Evolutionary conservation across 2,329 filamentous ascomycete species (phyloP), one percentile per base, ranked within the genome.

Genomic region (Colletotrichum neosansevieriae): DNA sequence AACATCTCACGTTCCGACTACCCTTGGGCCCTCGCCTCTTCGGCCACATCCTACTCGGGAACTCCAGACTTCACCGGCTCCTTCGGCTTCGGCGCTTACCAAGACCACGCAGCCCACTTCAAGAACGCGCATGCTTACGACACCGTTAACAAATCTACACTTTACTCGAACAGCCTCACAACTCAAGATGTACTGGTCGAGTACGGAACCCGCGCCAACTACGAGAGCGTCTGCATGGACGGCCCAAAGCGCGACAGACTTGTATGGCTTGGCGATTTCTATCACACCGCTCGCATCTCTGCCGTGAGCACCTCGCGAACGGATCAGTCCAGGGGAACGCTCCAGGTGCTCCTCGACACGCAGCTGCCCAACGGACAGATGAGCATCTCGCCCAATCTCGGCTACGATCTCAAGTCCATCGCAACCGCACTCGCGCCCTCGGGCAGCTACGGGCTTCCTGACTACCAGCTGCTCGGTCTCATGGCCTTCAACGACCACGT

Each of bases 221-320:
- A 74, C 2, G 71, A 72, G 5, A 70, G 74, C 13, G 77, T 76
- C 7, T 75, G 74, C 0, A 71, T 75, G 0, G 87, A 90, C 72
- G 87, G 87, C 4, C 85, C 86, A 0, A 89, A 89, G 73, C 80
- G 88, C 32, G 88, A 89, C 71, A 81, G 86, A 3, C 78, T 87
- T 11, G 83, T 90, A 1, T 90, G 87, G 87, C 84, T 88, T 9
- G 88, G 88, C 1, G 88, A 91, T 72, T 82, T 81, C 60, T 78
- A 78, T 45, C 80, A 83, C 69, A 82, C 82, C 0, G 72, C 76
- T 1, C 74, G 77, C 11, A 76, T 82, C 17, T 72, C 82, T 11
- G 74, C 72, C 0, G 73, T 74, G 1, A 79, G 76, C 7, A 83
- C 80, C 1, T 72, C 74, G 11, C 75, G 77, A 4, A 74, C 68